These are phyloP conservation scores for Sambucus nigra DNA, from an alignment of 129 eudicot species.

Conservation along the genomic window DNA sequence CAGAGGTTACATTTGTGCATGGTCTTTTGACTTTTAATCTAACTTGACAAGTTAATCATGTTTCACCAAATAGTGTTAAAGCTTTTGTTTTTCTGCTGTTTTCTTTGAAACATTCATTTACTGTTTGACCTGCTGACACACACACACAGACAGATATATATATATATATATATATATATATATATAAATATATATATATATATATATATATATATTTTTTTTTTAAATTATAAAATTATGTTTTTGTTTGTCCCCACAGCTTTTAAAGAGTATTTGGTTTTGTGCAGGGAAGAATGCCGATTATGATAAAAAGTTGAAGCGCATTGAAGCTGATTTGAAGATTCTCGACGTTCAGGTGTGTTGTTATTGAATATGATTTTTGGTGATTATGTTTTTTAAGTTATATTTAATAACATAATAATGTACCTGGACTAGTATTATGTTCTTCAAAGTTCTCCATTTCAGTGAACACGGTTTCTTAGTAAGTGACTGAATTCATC, in stretches of 20 bases:
- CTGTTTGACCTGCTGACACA: background rate
- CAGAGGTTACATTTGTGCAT: background rate
- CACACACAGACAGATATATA: background rate
- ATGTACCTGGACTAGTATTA: background rate
- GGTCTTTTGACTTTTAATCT: background rate
- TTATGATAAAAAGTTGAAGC: constrained; percentile 39
- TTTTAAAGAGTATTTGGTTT: constrained; percentile 10
- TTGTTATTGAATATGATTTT: constrained; percentile 11
- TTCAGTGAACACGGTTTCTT: constrained; percentile 6
- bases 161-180: too few species aligned
- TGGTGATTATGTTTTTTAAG: background rate
- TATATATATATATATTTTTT: too few species aligned
- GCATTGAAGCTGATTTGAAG: constrained; percentile 82
- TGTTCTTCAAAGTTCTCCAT: background rate
- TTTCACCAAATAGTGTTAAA: constrained; percentile 7
- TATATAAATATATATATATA: too few species aligned
- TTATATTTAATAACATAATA: constrained; percentile 2
- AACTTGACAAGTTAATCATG: background rate
- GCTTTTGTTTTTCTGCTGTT: background rate
- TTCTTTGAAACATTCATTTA: background rate
- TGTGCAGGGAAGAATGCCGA: constrained; percentile 45
- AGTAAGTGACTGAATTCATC: background rate
- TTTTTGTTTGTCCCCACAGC: background rate
- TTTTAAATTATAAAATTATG: too few species aligned
- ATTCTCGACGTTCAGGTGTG: constrained; percentile 73